Conservation (phyloP, 441 rosid species). For the Erodium trifolium region DNA sequence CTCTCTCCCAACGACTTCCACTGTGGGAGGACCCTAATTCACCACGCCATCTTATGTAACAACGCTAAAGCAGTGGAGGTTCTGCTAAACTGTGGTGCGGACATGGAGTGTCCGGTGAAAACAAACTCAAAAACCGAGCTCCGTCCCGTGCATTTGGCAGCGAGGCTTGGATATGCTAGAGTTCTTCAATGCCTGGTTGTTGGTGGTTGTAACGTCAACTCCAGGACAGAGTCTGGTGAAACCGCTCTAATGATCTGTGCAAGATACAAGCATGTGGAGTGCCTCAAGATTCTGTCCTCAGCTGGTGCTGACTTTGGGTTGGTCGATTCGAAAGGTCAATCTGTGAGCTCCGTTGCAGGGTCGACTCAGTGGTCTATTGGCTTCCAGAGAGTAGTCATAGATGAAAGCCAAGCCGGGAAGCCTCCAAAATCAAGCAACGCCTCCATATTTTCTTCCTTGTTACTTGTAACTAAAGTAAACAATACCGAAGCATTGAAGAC, state of each 20-base stretch:
- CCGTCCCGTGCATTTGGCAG: conserved; percentile 32
- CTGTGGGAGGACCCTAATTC: conserved; percentile 31
- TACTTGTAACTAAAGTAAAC: conserved; percentile 59
- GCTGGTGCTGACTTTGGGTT: conserved; percentile 32
- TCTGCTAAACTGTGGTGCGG: conserved; percentile 25
- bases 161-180: conserved; percentile 21
- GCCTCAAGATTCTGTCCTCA: conserved; percentile 27
- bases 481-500: conserved; percentile 52
- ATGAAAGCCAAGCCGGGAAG: conserved; percentile 32
- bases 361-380: conserved; percentile 20
- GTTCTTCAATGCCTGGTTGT: conserved; percentile 24
- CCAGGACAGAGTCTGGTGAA: conserved; percentile 29
- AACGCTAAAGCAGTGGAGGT: conserved; percentile 29
- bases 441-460: conserved; percentile 49
- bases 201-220: conserved; percentile 26
- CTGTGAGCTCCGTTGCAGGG: conserved; percentile 26
- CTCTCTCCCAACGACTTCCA: conserved; percentile 21
- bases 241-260: conserved; percentile 34
- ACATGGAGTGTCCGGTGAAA: conserved; percentile 25
- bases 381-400: conserved; percentile 22
- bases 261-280: conserved; percentile 27
- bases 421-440: conserved; percentile 48
- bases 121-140: conserved; percentile 21
- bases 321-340: conserved; percentile 26
- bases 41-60: conserved; percentile 37